A percentile compares a stretch with the other conserved stretches of the same genome.
phyloP scores from a whole-genome alignment of 371 early-diverging fungal genomes.

The Parasitella parasitica region DNA sequence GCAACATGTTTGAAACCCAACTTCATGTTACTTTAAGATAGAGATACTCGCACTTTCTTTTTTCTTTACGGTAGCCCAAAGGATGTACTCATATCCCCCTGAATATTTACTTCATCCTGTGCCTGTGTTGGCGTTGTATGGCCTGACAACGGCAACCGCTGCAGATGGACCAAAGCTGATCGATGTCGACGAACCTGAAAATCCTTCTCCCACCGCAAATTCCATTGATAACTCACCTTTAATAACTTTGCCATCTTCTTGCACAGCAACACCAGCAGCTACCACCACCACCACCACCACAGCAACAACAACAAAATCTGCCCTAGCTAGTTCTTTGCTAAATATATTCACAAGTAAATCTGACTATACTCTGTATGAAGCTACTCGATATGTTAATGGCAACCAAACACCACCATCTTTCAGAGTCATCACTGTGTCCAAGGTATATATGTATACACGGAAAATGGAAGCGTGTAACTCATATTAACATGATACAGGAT shows the following conservation, averaged over 20 bases:
- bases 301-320: conserved; percentile 13
- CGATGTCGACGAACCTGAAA: conserved; percentile 11
- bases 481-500: conserved; percentile 18
- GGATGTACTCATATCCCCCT: conserved; percentile 51
- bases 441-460: conserved; percentile 20
- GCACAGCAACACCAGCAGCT: conserved; percentile 8
- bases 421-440: conserved; percentile 37
- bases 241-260: background rate
- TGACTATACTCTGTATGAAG: conserved; percentile 38
- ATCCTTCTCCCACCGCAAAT: background rate
- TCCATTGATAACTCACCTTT: background rate
- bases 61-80: background rate
- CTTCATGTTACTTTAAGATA: no score
- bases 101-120: conserved; percentile 74
- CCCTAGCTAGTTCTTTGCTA: conserved; percentile 5
- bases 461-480: background rate
- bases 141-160: conserved; percentile 36
- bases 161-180: conserved; percentile 22
- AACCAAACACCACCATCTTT: conserved; percentile 30
- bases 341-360: conserved; percentile 27
- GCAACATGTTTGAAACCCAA: background rate
- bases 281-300: background rate
- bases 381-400: conserved; percentile 21
- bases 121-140: conserved; percentile 68
- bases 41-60: no score